Evolutionary conservation across 345 rosid species (phyloP), one percentile per base, ranked within the genome.

Genomic region (Reutealis trisperma): DNA sequence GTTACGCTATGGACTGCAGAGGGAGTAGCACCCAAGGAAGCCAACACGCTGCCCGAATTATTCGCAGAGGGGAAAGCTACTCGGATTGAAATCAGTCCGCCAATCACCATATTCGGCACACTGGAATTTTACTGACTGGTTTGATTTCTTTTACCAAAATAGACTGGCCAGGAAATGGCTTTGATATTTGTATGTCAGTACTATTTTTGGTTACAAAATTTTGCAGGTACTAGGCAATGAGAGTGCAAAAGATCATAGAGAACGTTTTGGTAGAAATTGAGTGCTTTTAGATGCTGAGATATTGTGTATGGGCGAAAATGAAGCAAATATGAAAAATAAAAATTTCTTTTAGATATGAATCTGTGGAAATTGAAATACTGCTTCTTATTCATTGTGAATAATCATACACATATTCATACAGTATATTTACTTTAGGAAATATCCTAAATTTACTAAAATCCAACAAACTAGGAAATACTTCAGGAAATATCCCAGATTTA

Each of bases 1-100:
- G 84, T 91, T 47, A 96, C 99, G 2, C 66, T 93, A 80, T 96
- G 99, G 97, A 96, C 95, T 1, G 95, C 81, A 5, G 86, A 83
- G 66, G 94, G 97, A 5, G 87, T 93, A 63, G 76, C 84, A 18
- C 81, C 97, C 0, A 92, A 79, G 88, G 99, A 93, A 63, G 97
- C 98, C 52, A 93, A 92, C 84, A 57, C 69, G 8, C 87, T 93
- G 51, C 96, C 87, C 1, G 86, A 89, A 74, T 86, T 93, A 82
- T 74, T 80, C 64, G 70, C 84, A 0, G 92, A 92, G 30, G 97
- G 98, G 60, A 87, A 96, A 75, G 98, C 98, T 5, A 86, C 77
- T 41, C 89, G 85, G 45, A 32, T 90, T 44, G 89, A 87, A 78
- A 89, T 96, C 71, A 84, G 84, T 72, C 98, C 99, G 18, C 93